Percentiles rank a stretch among this genome's conserved stretches.
phyloP scores from a whole-genome alignment of 2,329 filamentous ascomycete species.

The Stemphylium vesicarium region DNA sequence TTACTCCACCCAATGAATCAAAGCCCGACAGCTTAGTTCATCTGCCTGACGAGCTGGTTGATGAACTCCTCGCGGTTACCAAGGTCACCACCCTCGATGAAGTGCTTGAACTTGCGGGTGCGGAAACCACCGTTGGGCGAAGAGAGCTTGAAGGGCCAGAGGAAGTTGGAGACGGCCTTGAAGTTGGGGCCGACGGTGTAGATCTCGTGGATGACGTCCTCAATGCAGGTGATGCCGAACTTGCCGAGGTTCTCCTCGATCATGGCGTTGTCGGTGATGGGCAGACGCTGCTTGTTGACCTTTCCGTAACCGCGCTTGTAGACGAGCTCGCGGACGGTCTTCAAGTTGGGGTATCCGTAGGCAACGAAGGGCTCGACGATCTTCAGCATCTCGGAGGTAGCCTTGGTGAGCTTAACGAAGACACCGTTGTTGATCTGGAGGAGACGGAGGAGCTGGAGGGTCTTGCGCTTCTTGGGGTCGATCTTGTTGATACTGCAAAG shows the following conservation, averaged over 20 bases:
- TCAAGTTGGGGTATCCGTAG: constrained; percentile 99
- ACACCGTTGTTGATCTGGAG: constrained; percentile 99
- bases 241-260: constrained; percentile 96
- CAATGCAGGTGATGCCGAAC: constrained; percentile 93
- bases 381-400: constrained; percentile 95
- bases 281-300: constrained; percentile 97
- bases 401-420: constrained; percentile 98
- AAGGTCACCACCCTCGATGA: constrained; percentile 97
- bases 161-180: constrained; percentile 99
- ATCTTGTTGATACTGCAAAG: constrained; percentile 98
- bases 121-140: constrained; percentile 98
- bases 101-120: constrained; percentile 98
- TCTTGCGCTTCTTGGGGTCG: constrained; percentile 99
- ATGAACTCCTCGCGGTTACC: constrained; percentile 99
- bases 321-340: constrained; percentile 98
- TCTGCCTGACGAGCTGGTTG: constrained; percentile 94
- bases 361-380: constrained; percentile 98
- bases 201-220: constrained; percentile 99
- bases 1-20: constrained; percentile 36
- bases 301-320: constrained; percentile 99
- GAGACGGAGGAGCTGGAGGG: constrained; percentile 98
- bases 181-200: constrained; percentile 96
- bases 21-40: constrained; percentile 75
- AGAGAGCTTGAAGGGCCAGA: constrained; percentile 99
- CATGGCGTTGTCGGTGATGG: constrained; percentile 96